These are phyloP conservation scores for Geranium rotundifolium DNA, from an alignment of 345 rosid genomes.

Conservation along the genomic window DNA sequence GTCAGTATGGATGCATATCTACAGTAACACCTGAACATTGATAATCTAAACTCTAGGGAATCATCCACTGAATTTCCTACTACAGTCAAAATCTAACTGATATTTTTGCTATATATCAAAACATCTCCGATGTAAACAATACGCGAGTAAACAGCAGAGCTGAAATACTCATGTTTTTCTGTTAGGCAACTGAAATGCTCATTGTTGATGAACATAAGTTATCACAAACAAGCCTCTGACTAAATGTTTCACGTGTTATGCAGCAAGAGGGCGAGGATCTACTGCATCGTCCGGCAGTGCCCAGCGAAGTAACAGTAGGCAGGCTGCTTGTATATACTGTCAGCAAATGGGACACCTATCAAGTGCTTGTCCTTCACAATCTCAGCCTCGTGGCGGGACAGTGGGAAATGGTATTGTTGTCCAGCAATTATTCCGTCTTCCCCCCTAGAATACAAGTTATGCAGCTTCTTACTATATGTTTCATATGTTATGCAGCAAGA, in stretches of 20 bases:
- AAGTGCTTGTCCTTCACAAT: conserved; percentile 54
- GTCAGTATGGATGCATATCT: conserved; percentile 18
- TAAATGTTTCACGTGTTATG: conserved; percentile 9
- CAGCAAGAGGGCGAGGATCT: conserved; percentile 53
- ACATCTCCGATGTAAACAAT: no score
- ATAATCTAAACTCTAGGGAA: no score
- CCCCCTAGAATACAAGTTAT: neutral
- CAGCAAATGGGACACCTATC: conserved; percentile 74
- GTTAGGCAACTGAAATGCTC: no score
- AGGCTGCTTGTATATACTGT: conserved; percentile 51
- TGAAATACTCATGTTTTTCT: no score
- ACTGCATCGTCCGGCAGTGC: conserved; percentile 31
- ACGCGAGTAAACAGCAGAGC: no score
- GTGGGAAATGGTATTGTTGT: conserved; percentile 37
- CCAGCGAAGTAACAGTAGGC: conserved; percentile 48
- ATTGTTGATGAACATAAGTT: neutral
- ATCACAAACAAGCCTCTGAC: neutral
- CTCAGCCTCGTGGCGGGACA: conserved; percentile 30
- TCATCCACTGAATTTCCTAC: no score
- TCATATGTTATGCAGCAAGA: conserved; percentile 30
- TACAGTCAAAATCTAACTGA: no score
- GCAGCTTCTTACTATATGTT: conserved; percentile 6
- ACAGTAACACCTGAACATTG: no score
- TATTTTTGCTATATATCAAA: no score
- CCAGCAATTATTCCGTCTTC: neutral